Conservation (phyloP, 2,329 filamentous ascomycete genomes). For the Colletotrichum sp. region DNA sequence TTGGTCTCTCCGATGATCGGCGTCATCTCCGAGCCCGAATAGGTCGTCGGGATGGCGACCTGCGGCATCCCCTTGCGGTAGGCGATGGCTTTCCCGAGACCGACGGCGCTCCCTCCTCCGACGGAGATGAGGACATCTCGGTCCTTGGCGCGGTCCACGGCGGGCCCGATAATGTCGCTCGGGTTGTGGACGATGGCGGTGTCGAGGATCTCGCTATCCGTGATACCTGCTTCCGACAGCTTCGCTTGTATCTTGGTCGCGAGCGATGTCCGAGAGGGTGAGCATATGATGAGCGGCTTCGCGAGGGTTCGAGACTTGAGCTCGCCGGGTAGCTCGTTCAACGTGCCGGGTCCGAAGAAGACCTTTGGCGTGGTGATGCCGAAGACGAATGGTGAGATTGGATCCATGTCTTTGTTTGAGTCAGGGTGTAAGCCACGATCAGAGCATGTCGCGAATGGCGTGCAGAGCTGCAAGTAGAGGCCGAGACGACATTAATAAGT, state of each 20-base stretch:
- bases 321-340: conserved; percentile 37
- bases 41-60: conserved; percentile 65
- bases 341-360: conserved; percentile 37
- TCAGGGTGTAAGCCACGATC: not conserved
- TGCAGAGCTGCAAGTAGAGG: not conserved
- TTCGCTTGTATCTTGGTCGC: conserved; percentile 37
- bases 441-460: accelerated
- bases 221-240: conserved; percentile 23
- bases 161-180: conserved; percentile 31
- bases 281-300: conserved; percentile 41
- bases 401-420: not conserved
- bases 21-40: conserved; percentile 66
- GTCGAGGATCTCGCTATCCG: conserved; percentile 39
- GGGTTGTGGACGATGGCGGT: conserved; percentile 34
- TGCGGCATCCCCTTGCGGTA: conserved; percentile 59
- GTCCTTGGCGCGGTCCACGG: conserved; percentile 31
- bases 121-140: conserved; percentile 66
- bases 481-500: not conserved
- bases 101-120: conserved; percentile 67
- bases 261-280: conserved; percentile 40
- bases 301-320: conserved; percentile 34
- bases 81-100: conserved; percentile 60
- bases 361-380: conserved; percentile 31
- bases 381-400: conserved; percentile 4
- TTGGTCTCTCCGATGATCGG: conserved; percentile 33